These are phyloP conservation scores for Plasmodium fragile DNA, from an alignment of 169 alveolate species.

Conservation along the genomic window DNA sequence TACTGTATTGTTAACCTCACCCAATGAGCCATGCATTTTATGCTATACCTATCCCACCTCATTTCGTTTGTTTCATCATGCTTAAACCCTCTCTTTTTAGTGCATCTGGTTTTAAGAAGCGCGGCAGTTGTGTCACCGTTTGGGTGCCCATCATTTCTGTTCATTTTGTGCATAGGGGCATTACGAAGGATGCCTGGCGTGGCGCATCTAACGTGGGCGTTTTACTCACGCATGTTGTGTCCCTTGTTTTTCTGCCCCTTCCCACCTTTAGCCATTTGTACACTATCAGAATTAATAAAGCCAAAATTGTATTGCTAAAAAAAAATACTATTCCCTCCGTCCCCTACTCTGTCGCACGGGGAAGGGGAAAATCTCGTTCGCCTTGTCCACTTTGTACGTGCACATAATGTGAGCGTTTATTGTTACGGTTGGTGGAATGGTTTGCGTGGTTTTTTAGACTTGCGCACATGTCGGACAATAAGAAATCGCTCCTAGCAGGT, in stretches of 20 bases:
- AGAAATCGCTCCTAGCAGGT: neutral
- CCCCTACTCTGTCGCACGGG: neutral
- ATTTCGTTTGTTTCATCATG: neutral
- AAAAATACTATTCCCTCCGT: neutral
- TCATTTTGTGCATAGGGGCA: neutral
- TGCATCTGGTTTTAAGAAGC: neutral
- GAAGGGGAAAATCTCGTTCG: neutral
- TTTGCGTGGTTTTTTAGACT: neutral
- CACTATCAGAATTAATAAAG: conserved; percentile 1
- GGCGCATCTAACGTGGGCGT: neutral
- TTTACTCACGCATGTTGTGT: neutral
- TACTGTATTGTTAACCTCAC: neutral
- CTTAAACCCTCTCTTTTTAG: neutral
- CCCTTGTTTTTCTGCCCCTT: neutral
- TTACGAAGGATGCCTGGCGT: neutral
- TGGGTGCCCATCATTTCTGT: neutral
- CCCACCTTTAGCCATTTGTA: neutral
- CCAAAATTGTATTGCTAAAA: neutral
- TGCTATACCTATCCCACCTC: neutral
- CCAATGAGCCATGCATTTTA: neutral
- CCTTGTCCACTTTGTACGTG: neutral
- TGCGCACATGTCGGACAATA: neutral
- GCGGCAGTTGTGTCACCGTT: neutral
- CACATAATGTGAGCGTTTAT: neutral
- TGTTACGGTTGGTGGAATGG: neutral